Evolutionary conservation across 176 grass and related monocot species (phyloP), one percentile per base, ranked within the genome.

Genomic region (Typha latifolia): DNA sequence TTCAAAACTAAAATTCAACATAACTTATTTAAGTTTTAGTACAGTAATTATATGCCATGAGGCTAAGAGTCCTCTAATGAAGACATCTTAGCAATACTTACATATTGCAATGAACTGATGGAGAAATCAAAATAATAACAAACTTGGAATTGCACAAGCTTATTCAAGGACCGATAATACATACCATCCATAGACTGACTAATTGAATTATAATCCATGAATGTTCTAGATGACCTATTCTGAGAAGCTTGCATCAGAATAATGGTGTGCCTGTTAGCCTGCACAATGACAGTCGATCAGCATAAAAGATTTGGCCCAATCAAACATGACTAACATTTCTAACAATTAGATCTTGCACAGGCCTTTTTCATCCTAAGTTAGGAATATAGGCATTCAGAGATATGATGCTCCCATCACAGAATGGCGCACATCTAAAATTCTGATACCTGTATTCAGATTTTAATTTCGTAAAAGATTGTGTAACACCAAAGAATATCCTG

Each of bases 191-290:
- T 84, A 68, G 93, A 85, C 79, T 92, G 89, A 55, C 87, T 89
- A 69, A 97, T 76, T 48, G 88, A 97, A 82, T 89, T 83, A 80
- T 92, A 97, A 79, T 89, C 78, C 80, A 92, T 89, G 68, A 97
- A 97, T 76, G 93, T 92, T 80, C 93, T 86, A 32, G 76, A 86
- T 66, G 75, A 78, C 81, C 88, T 81, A 49, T 77, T 92, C 68
- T 84, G 93, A 63, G 93, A 86, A 77, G 88, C 84, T 51, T 97
- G 88, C 93, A 97, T 92, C 63, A 97, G 76, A 78, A 97, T 92
- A 78, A 97, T 97, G 37, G 93, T 92, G 81, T 97, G 93, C 76
- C 78, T 97, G 57, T 85, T 87, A 78, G 82, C 74, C 93, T 97
- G 80, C 74, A 85, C n/a, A 62, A 59, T 14, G n/a, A 59, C n/a